A percentile compares a stretch with the other conserved stretches of the same genome.
phyloP scores from a whole-genome alignment of 306 rosid genomes.

The Psophocarpus tetragonolobus region DNA sequence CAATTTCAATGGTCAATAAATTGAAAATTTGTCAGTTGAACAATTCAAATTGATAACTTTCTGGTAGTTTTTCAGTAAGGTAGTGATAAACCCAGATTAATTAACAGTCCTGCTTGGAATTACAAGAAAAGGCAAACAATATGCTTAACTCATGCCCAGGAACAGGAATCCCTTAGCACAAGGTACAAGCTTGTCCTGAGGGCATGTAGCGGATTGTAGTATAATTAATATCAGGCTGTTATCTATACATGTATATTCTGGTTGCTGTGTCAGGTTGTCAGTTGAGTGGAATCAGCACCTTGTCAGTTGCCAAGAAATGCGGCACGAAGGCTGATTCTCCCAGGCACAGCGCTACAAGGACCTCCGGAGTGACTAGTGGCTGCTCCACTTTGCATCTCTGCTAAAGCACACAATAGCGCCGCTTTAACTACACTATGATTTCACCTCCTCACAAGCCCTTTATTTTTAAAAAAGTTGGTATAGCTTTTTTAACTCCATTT shows the following conservation, averaged over 20 bases:
- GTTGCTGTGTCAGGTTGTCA: too few relatives aligned
- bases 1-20: not conserved
- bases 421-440: too few relatives aligned
- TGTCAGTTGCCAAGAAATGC: too few relatives aligned
- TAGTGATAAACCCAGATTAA: not conserved
- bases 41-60: conserved; percentile 10
- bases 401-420: too few relatives aligned
- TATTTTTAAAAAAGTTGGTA: not conserved
- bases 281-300: too few relatives aligned
- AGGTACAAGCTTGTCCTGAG: not conserved
- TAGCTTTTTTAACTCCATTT: not conserved
- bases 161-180: conserved; percentile 11
- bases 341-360: too few relatives aligned
- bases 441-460: not conserved
- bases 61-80: not conserved
- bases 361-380: too few relatives aligned
- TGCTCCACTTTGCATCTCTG: too few relatives aligned
- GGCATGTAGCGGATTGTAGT: not conserved
- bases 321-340: too few relatives aligned
- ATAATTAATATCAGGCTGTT: too few relatives aligned
- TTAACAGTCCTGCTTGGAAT: not conserved
- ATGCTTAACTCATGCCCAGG: not conserved
- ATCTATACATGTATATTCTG: too few relatives aligned
- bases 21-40: not conserved
- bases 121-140: not conserved